Base-by-base conservation (phyloP, 2,329 filamentous ascomycete genomes). In the Fusarium sp. region DNA sequence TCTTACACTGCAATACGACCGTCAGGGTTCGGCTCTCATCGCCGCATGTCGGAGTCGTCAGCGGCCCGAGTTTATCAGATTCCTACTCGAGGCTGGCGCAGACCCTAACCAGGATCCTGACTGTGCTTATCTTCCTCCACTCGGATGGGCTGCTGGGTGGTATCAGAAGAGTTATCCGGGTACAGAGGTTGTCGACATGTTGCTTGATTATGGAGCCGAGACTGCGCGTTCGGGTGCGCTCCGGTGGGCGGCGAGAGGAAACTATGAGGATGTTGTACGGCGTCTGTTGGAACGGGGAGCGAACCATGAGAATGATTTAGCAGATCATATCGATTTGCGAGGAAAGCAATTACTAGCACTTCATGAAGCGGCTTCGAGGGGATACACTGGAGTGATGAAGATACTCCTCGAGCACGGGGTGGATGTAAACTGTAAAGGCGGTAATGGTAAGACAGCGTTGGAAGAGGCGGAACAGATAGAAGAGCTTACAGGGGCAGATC, bases 1-100 rank as follows among this genome's bases (percentile, higher is more conserved):
- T 9, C 34, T 68, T 20, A 59, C 56, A n/a, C 65, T 67, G 54
- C 58, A 50, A 8, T 65, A 65, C 33, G 61, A 65, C 11, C 40
- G n/a, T 6, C 51, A 57, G 8, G 67, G 67, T 14, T 54, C 67
- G 4, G 61, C 65, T 14, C 54, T 70, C 14, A 46, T 55, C 7
- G 57, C 61, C n/a, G 67, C 67, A 4, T 70, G 65, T 46, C 49
- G 61, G 62, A 31, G 53, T 40, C 44, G 49, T 9, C 55, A 64
- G 38, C 29, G 54, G 4, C 13, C 49, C 10, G 61, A 65, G 6
- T 65, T 55, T 16, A 34, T 69, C 23, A 38, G 27, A 13, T 65
- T 61, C 20, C 33, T 69, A 1, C 67, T 69, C 49, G 58, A 65
- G 8, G 14, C 38, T 1, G 67, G 67, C 16, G 64, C 61, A n/a